Evolutionary conservation across 1,284 basidiomycete genomes (phyloP).

Genomic region (Retiboletus flavoniger): DNA sequence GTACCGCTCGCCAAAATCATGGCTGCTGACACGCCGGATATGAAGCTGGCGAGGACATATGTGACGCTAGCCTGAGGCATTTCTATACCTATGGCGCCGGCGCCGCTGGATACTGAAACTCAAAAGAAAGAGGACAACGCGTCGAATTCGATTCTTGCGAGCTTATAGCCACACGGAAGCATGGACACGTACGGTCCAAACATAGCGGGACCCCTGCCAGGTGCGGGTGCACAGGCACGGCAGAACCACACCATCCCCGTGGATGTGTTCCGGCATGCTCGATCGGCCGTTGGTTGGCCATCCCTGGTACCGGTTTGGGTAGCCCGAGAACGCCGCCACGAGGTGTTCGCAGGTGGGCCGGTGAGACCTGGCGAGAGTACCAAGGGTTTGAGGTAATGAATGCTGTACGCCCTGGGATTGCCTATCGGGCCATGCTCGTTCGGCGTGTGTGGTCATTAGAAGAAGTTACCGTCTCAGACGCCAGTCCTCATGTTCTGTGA

Average conservation of each 20-base stretch:
- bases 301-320: slow-evolving; percentile 10
- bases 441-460: slow-evolving; percentile 12
- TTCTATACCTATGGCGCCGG: slow-evolving; percentile 11
- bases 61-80: slow-evolving; percentile 22
- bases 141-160: slow-evolving; percentile 2
- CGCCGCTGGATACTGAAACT: slow-evolving; percentile 5
- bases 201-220: slow-evolving; percentile 17
- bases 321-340: slow-evolving; percentile 14
- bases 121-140: slow-evolving; percentile 10
- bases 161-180: slow-evolving; percentile 27
- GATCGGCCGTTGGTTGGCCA: slow-evolving; percentile 3
- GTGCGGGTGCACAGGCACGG: slow-evolving; percentile 21
- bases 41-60: slow-evolving; percentile 22
- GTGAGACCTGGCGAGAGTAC: not conserved
- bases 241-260: slow-evolving; percentile 16
- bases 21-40: slow-evolving; percentile 23
- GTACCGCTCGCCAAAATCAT: slow-evolving; percentile 29
- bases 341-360: slow-evolving; percentile 6
- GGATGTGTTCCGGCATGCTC: slow-evolving; percentile 3
- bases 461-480: not conserved
- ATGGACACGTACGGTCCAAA: slow-evolving; percentile 25
- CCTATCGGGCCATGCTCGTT: slow-evolving; percentile 16
- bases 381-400: slow-evolving; percentile 25
- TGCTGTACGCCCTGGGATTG: slow-evolving; percentile 9
- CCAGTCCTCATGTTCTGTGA: slow-evolving; percentile 6